These are phyloP conservation scores for Stephania japonica DNA, from an alignment of 164 flowering plant genomes.

Conservation along the genomic window DNA sequence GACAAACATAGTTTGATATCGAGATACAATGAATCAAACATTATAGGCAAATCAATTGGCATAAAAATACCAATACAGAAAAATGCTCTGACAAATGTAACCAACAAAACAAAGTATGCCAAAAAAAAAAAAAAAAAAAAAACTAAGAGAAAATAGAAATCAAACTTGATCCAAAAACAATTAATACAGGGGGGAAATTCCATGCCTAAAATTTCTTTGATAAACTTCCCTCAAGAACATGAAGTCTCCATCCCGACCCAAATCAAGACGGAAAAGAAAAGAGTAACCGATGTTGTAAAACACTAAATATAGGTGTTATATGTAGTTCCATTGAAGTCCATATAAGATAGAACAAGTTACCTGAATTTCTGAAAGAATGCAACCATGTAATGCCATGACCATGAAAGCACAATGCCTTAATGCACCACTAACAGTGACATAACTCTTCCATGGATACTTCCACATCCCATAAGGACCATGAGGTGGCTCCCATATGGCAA, in stretches of 20 bases:
- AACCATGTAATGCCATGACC: slow-evolving; percentile 97
- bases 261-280: not conserved
- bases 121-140: not conserved
- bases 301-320: not conserved
- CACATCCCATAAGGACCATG: slow-evolving; percentile 72
- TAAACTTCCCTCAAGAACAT: not conserved
- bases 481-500: slow-evolving; percentile 93
- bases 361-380: slow-evolving; percentile 93
- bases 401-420: slow-evolving; percentile 84
- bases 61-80: too few species aligned
- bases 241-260: not conserved
- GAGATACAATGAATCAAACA: not conserved
- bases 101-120: too few species aligned
- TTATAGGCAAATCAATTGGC: too few species aligned
- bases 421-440: slow-evolving; percentile 71
- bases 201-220: not conserved
- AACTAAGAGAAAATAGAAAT: not conserved
- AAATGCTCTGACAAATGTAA: too few species aligned
- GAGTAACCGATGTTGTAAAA: not conserved
- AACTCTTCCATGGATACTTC: slow-evolving; percentile 75
- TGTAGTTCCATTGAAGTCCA: not conserved
- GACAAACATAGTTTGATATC: not conserved
- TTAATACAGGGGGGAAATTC: not conserved
- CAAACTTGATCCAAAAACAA: not conserved
- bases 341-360: slow-evolving; percentile 28